Evolutionary conservation across 2,329 filamentous ascomycete genomes (phyloP), one percentile per base, ranked within the genome.

Genomic region (Claviceps pazoutovae): DNA sequence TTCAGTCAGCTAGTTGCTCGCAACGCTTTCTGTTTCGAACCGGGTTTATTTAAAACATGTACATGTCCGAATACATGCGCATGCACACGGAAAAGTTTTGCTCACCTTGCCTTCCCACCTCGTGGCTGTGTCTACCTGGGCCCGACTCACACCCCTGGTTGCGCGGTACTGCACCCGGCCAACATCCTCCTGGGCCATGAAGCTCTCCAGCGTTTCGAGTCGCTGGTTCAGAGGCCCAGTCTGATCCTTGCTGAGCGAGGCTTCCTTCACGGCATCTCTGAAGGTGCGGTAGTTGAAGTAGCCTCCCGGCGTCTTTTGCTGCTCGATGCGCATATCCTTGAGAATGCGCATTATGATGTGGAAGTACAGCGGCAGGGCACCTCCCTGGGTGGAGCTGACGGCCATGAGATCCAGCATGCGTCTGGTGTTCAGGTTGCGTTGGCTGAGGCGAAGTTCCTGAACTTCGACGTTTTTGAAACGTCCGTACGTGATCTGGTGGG

Each of bases 371-470:
- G 80, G 80, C 49, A 72, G 66, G 1, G 66, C 60, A 1, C 65
- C 62, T 0, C 65, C 69, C 0, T 60, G 56, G 7, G 56, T 48
- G 1, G 60, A 61, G 43, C 59, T 64, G 17, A 80, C 71, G 0
- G 75, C 77, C 79, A 83, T 83, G 0, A 83, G 65, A 8, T 78
- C 74, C 11, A 79, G 64, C 73, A 84, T 80, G 0, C 76, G 67
- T 45, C 73, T 70, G 0, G 78, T 79, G 55, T 78, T 80, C 1
- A 84, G 69, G 37, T 81, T 66, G 0, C 60, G 54, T 36, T 79
- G 66, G 42, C 74, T 69, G 3, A 84, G 65, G 0, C 71, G 68
- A 4, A 84, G 67, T 1, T 71, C 68, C 7, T 74, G 64, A 0
- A 83, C 72, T 0, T 56, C 61, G 3, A 82, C 66, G 3, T 73